Evolutionary conservation across 1,139 yeast species (phyloP).

Genomic region (Geotrichum reessii): DNA sequence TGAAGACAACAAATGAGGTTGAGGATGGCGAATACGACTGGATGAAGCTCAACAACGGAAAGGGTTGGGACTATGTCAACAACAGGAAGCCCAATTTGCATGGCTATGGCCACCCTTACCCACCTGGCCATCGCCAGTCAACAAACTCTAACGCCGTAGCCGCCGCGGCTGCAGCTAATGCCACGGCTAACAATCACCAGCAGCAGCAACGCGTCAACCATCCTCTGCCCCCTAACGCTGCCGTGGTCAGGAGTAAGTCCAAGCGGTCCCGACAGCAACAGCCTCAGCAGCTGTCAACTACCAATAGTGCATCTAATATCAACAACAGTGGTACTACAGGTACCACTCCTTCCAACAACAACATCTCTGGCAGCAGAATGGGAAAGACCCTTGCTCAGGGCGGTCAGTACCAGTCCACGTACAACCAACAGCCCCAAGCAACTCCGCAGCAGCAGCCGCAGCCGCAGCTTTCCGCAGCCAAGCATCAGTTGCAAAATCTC

Average conservation of each 20-base stretch:
- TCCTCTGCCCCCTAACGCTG: slow-evolving; percentile 32
- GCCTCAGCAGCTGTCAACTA: slow-evolving; percentile 8
- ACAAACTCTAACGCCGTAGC: not conserved
- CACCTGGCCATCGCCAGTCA: slow-evolving; percentile 36
- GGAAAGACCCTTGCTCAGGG: slow-evolving; percentile 17
- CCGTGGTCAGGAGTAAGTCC: slow-evolving; percentile 32
- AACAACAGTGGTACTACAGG: not conserved
- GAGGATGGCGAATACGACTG: slow-evolving; percentile 91
- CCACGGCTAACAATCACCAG: slow-evolving; percentile 2
- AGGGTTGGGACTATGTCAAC: slow-evolving; percentile 82
- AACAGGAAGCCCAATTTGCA: slow-evolving; percentile 86
- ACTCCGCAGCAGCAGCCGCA: slow-evolving; percentile 18
- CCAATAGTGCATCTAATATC: not conserved
- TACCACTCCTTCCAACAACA: slow-evolving; percentile 2
- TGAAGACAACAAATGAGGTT: slow-evolving; percentile 62
- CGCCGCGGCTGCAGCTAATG: not conserved
- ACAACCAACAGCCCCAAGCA: slow-evolving; percentile 24
- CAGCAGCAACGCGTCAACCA: slow-evolving; percentile 21
- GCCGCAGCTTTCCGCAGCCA: slow-evolving; percentile 5
- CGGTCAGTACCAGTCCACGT: slow-evolving; percentile 16
- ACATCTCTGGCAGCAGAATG: slow-evolving; percentile 13
- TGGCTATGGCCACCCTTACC: slow-evolving; percentile 76
- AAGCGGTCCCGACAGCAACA: slow-evolving; percentile 26
- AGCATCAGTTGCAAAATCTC: slow-evolving; percentile 15
- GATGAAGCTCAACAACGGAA: slow-evolving; percentile 87